Base-by-base conservation (phyloP, 768 basidiomycete genomes). In the Lactarius quietus region DNA sequence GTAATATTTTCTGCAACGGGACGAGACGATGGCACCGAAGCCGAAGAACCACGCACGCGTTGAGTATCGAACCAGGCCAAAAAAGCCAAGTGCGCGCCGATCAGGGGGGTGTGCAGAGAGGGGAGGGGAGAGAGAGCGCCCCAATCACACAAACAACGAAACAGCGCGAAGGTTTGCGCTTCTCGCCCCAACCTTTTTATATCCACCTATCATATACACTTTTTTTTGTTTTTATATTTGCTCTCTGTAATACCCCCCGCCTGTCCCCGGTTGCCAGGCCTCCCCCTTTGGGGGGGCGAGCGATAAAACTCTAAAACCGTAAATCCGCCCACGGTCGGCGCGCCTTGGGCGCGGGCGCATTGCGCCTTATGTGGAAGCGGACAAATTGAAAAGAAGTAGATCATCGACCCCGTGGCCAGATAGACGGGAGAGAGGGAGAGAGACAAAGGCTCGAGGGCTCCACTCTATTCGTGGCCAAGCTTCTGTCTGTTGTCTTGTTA, bases 341-440 rank as follows among this genome's bases (percentile, higher is more conserved):
- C 59, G 59, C 48, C 48, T 60, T 60, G 59, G 59, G 48, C 59
- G 59, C 31, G 45, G 59, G 59, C 48, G 59, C 59, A 20, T 51
- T 15, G 4, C 3, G 48, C 31, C 48, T 20, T 54, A 31, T 54
- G 31, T 54, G 53, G 48, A 18, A 51, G 6, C 10, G 26, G 48
- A 17, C 48, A 51, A 51, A 51, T 51, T 51, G 23, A 51, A 51
- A 51, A 26, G 26, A 17, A 51, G 48, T n/a, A 51, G 48, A 51
- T 51, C 23, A 28, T 51, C 48, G 48, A 15, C 14, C 48, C 48
- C 48, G 48, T 51, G 48, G 48, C 48, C 48, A 51, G 48, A 23
- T 14, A 51, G 48, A 51, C 48, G 48, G 48, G 26, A 26, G n/a
- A n/a, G n/a, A n/a, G n/a, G n/a, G n/a, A n/a, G n/a, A n/a, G n/a